A percentile compares a stretch with the other conserved stretches of the same genome.
Conservation (phyloP, 1,139 yeast genomes). For the Kurtzmaniella quercitrusa region DNA sequence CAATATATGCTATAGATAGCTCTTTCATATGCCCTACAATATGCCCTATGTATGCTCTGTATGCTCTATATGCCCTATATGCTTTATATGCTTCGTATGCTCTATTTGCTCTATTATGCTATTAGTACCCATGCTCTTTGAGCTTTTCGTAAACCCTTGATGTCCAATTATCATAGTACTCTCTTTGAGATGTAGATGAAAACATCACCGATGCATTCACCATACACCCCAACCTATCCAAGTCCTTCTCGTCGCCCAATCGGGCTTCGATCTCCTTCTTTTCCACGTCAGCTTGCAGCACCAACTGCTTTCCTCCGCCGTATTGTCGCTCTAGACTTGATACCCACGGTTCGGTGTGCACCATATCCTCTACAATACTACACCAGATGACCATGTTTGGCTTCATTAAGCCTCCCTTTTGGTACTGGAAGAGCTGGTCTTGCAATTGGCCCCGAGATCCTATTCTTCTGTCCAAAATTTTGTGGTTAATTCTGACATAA, state of each 20-base stretch:
- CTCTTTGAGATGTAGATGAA: slow-evolving; percentile 23
- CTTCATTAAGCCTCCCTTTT: slow-evolving; percentile 48
- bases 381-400: slow-evolving; percentile 49
- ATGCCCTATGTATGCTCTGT: no score
- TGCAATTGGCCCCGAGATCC: slow-evolving; percentile 47
- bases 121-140: not conserved
- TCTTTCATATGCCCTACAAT: no score
- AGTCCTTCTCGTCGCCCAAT: slow-evolving; percentile 30
- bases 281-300: slow-evolving; percentile 16
- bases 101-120: no score
- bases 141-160: slow-evolving; percentile 6
- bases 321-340: slow-evolving; percentile 38
- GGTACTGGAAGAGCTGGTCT: slow-evolving; percentile 47
- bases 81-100: no score
- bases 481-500: slow-evolving; percentile 50
- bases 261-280: slow-evolving; percentile 25
- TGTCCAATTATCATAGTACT: slow-evolving; percentile 34
- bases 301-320: slow-evolving; percentile 25
- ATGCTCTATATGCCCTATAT: no score
- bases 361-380: slow-evolving; percentile 47
- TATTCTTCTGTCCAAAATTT: slow-evolving; percentile 37
- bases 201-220: slow-evolving; percentile 27
- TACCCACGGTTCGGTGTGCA: slow-evolving; percentile 55
- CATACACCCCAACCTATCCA: slow-evolving; percentile 36
- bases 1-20: no score